Percentiles rank a stretch among this genome's conserved stretches.
Conservation (phyloP, 2,329 filamentous ascomycete genomes). For the Colletotrichum karsti region DNA sequence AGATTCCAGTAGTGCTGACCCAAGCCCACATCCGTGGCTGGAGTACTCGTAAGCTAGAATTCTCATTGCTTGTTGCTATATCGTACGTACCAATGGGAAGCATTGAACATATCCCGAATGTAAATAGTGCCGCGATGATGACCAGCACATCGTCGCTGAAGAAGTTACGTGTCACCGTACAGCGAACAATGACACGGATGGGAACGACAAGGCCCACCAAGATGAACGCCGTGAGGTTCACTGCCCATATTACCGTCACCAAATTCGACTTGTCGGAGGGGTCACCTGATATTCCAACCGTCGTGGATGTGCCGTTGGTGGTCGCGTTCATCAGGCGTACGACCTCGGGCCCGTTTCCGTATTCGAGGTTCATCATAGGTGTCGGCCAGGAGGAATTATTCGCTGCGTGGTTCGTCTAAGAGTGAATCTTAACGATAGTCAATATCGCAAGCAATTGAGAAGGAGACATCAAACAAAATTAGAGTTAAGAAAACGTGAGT, state of each 20-base stretch:
- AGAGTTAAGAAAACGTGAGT: background rate
- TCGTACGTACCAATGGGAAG: constrained; percentile 11
- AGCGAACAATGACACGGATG: constrained; percentile 17
- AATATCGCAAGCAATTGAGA: background rate
- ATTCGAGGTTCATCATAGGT: background rate
- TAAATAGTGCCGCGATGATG: constrained; percentile 23
- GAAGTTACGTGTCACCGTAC: constrained; percentile 18
- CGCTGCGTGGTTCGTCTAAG: background rate
- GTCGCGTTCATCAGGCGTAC: background rate
- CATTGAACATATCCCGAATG: constrained; percentile 17
- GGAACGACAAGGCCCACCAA: constrained; percentile 17
- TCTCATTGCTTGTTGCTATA: too few species aligned
- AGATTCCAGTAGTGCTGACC: constrained; percentile 21
- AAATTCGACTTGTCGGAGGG: background rate
- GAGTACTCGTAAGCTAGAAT: background rate
- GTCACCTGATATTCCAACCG: background rate
- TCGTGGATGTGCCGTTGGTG: background rate
- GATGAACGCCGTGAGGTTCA: constrained; percentile 25
- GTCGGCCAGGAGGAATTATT: background rate
- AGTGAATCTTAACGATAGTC: background rate
- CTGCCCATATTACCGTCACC: constrained; percentile 16
- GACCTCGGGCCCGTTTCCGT: background rate
- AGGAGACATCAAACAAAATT: background rate
- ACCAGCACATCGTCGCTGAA: constrained; percentile 27
- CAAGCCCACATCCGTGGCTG: constrained; percentile 18